phyloP scores from a whole-genome alignment of 2,329 filamentous ascomycete genomes.

The Fusarium sp. region DNA sequence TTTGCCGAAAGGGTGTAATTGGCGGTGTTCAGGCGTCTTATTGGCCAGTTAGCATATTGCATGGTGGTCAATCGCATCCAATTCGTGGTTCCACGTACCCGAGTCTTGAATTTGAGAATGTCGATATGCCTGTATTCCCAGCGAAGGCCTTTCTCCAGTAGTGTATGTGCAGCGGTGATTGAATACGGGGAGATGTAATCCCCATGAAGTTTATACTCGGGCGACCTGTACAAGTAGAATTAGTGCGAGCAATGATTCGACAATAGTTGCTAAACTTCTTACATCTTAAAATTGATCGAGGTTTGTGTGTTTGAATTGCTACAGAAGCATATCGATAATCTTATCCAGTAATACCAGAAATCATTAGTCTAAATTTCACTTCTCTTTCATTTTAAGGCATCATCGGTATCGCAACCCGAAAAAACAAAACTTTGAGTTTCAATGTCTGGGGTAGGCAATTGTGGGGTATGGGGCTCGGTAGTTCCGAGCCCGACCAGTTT shows the following conservation, averaged over 20 bases:
- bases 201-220: rapidly evolving
- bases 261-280: too few species aligned
- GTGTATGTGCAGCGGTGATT: rapidly evolving
- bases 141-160: background rate
- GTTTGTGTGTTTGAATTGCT: too few species aligned
- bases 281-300: too few species aligned
- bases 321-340: too few species aligned
- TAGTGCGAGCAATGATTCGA: too few species aligned
- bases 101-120: background rate
- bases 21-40: background rate
- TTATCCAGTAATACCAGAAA: too few species aligned
- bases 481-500: background rate
- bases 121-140: background rate
- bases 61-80: rapidly evolving
- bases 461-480: background rate
- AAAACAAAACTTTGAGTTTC: background rate
- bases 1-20: background rate
- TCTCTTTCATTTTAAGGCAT: too few species aligned
- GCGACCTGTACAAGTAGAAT: too few species aligned
- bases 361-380: too few species aligned
- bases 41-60: rapidly evolving
- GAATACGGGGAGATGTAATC: background rate
- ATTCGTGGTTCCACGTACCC: background rate
- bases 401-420: background rate
- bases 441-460: background rate